phyloP scores from a whole-genome alignment of 2,329 filamentous ascomycete genomes.

The Clathrospora elynae region DNA sequence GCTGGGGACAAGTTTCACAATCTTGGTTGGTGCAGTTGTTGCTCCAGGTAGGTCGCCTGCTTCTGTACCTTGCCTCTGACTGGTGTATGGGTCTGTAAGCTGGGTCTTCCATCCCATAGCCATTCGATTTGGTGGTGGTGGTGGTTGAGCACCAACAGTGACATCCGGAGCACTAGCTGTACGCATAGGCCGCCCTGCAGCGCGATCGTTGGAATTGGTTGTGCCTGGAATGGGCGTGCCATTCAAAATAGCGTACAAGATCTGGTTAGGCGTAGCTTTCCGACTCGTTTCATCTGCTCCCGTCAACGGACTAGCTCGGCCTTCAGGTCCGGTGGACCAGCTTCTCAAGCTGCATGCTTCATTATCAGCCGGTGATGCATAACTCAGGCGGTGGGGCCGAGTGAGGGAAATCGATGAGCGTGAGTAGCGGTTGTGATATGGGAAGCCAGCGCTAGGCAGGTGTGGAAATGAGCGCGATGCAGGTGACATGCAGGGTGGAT shows the following conservation, averaged over 20 bases:
- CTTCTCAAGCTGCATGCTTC: slow-evolving; percentile 33
- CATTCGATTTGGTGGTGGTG: slow-evolving; percentile 7
- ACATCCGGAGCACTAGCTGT: slow-evolving; percentile 26
- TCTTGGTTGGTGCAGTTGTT: neutral
- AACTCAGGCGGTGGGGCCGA: slow-evolving; percentile 38
- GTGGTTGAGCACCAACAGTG: slow-evolving; percentile 8
- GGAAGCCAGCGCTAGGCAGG: slow-evolving; percentile 21
- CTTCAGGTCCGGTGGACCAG: slow-evolving; percentile 23
- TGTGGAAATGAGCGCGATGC: slow-evolving; percentile 30
- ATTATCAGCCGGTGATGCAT: slow-evolving; percentile 23
- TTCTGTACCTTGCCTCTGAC: neutral
- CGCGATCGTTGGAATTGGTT: neutral
- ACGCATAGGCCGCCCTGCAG: slow-evolving; percentile 18
- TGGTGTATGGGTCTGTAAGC: slow-evolving; percentile 5
- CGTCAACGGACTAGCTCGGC: slow-evolving; percentile 12
- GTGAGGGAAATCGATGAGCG: slow-evolving; percentile 40
- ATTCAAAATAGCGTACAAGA: slow-evolving; percentile 33
- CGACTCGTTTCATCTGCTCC: slow-evolving; percentile 4
- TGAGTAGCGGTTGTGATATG: slow-evolving; percentile 29
- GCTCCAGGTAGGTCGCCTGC: neutral
- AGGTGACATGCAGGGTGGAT: slow-evolving; percentile 21
- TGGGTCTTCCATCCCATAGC: slow-evolving; percentile 28
- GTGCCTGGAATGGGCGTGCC: slow-evolving; percentile 27
- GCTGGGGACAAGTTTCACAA: slow-evolving; percentile 10
- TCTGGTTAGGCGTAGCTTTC: slow-evolving; percentile 20